A percentile compares a stretch with the other conserved stretches of the same genome.
Conservation (phyloP, 2,329 filamentous ascomycete species). For the Xylaria arbuscula region DNA sequence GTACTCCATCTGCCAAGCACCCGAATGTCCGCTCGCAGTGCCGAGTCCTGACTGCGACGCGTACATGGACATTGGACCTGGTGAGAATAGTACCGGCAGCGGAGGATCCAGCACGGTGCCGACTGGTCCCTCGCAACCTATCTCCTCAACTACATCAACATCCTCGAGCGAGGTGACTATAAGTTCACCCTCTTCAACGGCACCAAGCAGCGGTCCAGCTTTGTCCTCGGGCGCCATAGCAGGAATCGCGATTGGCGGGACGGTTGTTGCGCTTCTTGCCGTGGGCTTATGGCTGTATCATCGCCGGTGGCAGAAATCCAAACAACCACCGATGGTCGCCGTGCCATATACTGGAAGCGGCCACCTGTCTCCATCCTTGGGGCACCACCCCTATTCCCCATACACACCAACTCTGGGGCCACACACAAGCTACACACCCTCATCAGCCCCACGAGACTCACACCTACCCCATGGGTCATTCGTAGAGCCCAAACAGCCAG, state of each 20-base stretch:
- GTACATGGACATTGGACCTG: constrained; percentile 19
- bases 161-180: constrained; percentile 10
- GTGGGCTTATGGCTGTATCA: constrained; percentile 25
- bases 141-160: constrained; percentile 21
- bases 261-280: constrained; percentile 18
- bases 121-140: constrained; percentile 2
- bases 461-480: constrained; percentile 17
- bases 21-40: constrained; percentile 24
- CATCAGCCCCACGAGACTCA: constrained; percentile 23
- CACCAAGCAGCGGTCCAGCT: constrained; percentile 3
- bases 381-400: constrained; percentile 2
- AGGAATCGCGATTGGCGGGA: constrained; percentile 29
- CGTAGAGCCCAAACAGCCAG: constrained; percentile 19
- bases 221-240: constrained; percentile 28
- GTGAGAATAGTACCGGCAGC: constrained; percentile 4
- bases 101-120: constrained; percentile 10
- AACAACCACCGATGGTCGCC: constrained; percentile 15
- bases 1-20: constrained; percentile 25
- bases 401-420: constrained; percentile 16
- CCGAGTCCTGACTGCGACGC: constrained; percentile 27
- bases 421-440: constrained; percentile 21
- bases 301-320: constrained; percentile 14
- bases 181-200: constrained; percentile 7
- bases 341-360: constrained; percentile 20
- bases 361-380: constrained; percentile 9